Conservation (phyloP, 2,329 filamentous ascomycete genomes). For the Colletotrichum chlorophyti region DNA sequence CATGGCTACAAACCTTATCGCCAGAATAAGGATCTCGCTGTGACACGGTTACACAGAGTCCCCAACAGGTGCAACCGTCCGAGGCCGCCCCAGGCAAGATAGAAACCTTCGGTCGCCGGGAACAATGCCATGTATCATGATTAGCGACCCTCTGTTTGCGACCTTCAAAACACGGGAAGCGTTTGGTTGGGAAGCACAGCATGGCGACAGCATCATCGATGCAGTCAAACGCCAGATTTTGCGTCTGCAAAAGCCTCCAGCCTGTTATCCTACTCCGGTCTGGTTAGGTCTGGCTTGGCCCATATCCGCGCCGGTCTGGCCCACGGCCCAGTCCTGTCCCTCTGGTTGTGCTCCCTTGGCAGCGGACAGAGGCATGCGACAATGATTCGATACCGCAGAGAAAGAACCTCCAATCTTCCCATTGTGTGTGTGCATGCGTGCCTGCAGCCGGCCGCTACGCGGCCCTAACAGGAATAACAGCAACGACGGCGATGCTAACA, state of each 20-base stretch:
- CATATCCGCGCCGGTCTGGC: too few species aligned
- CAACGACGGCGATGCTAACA: conserved; percentile 3
- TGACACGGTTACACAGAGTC: conserved; percentile 16
- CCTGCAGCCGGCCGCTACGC: conserved; percentile 3
- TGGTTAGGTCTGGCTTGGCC: conserved; percentile 15
- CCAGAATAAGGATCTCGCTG: conserved; percentile 18
- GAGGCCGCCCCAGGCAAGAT: conserved; percentile 27
- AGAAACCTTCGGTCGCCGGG: conserved; percentile 20
- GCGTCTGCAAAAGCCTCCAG: conserved; percentile 29
- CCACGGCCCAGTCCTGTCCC: conserved; percentile 2
- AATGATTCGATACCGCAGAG: background rate
- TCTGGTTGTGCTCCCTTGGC: too few species aligned
- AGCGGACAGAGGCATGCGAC: conserved; percentile 3
- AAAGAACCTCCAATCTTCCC: background rate
- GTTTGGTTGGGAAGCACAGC: conserved; percentile 31
- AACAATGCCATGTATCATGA: conserved; percentile 28
- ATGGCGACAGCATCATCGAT: conserved; percentile 32
- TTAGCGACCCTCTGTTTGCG: conserved; percentile 32
- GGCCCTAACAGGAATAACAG: background rate
- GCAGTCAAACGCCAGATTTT: conserved; percentile 35
- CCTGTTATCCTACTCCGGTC: conserved; percentile 7
- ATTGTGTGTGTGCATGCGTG: background rate
- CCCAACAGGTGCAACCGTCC: conserved; percentile 25
- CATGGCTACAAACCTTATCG: background rate
- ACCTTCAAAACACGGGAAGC: conserved; percentile 24